Base-by-base conservation (phyloP, 2,329 filamentous ascomycete species). In the Pseudogymnoascus sp. region DNA sequence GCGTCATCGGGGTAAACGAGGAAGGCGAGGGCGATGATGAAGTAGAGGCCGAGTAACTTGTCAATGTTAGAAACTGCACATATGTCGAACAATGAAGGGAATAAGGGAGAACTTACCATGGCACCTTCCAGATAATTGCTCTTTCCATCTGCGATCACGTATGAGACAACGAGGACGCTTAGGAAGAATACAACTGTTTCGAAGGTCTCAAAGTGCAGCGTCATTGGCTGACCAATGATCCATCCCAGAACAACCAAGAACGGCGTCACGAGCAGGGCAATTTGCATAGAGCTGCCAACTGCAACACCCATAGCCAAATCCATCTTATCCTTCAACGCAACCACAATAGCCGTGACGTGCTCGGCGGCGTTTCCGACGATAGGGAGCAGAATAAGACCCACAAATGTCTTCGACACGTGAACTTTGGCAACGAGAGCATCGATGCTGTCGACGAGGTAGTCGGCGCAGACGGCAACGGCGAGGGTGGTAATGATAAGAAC, bases 91-190 rank as follows among this genome's bases (percentile, higher is more conserved):
- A 56, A 31, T 56, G 28, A 12, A 60, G 36, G 7, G 21, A 25
- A 5, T n/a, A 60, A 31, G 34, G 4, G 3, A 40, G 28, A 42
- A 53, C 75, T 69, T 74, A 86, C 82, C 84, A 93, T 88, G 60
- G 88, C 88, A 59, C 89, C 89, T 74, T 93, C 89, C 31, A 93
- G 83, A 69, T 93, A 91, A 75, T 93, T 95, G 12, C 87, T 90
- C 75, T 89, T 90, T 70, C 90, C 90, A 71, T 93, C 90, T 72
- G 90, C 87, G 46, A 93, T 88, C 2, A 84, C 89, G 75, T 86
- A 92, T 63, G 84, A 90, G 36, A 91, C 88, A 34, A 92, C 88
- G 43, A 92, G 76, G 1, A 90, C 88, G 8, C 87, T 89, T 62
- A 92, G 80, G 63, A 88, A 89, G 74, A 92, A 92, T 0, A 88